Evolutionary conservation across 495 filamentous ascomycete species (phyloP).

Genomic region (Tuber indicum): DNA sequence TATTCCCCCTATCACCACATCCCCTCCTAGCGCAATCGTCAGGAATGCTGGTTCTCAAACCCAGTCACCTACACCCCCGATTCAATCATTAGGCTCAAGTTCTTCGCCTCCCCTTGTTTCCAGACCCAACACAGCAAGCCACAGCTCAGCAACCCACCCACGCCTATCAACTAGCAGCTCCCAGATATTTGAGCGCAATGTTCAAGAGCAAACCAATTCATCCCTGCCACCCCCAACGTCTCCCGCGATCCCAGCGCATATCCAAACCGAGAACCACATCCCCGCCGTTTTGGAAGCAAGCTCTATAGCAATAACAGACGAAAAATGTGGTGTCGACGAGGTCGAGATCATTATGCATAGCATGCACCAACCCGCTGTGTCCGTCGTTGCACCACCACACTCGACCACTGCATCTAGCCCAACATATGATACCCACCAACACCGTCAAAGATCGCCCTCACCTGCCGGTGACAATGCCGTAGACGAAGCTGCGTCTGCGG

Average conservation of each 20-base stretch:
- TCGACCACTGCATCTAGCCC: conserved; percentile 46
- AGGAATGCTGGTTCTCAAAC: conserved; percentile 23
- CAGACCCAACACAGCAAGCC: conserved; percentile 46
- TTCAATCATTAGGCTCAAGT: conserved; percentile 46
- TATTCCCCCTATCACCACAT: conserved; percentile 43
- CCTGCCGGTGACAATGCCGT: conserved; percentile 20
- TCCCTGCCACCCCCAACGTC: conserved; percentile 55
- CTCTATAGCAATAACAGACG: conserved; percentile 79
- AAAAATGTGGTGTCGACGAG: conserved; percentile 64
- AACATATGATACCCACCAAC: conserved; percentile 58
- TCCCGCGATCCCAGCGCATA: conserved; percentile 76
- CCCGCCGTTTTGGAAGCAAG: conserved; percentile 83
- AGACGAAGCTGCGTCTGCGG: conserved; percentile 22
- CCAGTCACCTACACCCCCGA: conserved; percentile 45
- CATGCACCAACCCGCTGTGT: conserved; percentile 68
- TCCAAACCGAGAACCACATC: conserved; percentile 86
- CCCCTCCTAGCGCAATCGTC: conserved; percentile 27
- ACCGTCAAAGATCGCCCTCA: background rate
- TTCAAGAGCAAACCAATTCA: conserved; percentile 60
- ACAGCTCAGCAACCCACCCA: conserved; percentile 10
- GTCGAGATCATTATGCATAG: conserved; percentile 84
- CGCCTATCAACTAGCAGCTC: conserved; percentile 46
- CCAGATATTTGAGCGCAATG: conserved; percentile 89
- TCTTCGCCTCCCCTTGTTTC: conserved; percentile 47
- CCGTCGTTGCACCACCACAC: conserved; percentile 20